Evolutionary conservation across 2,329 filamentous ascomycete genomes (phyloP), one percentile per base, ranked within the genome.

Genomic region (Metarhizium brunneum): DNA sequence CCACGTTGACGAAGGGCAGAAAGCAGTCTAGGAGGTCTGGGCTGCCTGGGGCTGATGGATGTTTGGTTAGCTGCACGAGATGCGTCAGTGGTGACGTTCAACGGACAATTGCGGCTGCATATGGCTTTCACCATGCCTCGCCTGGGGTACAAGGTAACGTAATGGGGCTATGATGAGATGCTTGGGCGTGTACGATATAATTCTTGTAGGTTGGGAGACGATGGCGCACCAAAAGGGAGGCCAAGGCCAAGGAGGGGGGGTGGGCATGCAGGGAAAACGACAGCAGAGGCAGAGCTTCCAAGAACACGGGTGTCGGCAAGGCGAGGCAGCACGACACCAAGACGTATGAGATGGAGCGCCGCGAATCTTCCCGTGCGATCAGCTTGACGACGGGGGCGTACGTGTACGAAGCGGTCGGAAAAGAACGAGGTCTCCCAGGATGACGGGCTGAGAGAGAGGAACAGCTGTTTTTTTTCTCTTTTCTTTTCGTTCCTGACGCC

Each of bases 1-100:
- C 81, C 80, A 82, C 79, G 80, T 82, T 78, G 79, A 78, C 78
- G 73, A 73, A 67, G 69, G 72, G 66, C 38, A 57, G 71, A 74
- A 78, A 72, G 76, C 42, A 13, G 38, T 40, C 50, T 30, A 35
- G 40, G 77, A 76, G 76, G 42, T 48, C 50, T 30, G 54, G 54
- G 48, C 53, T 36, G 38, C 51, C 51, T 54, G 36, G 56, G 51
- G 54, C 56, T 54, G 54, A 73, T 73, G 74, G 62, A 62, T 63
- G 61, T 63, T 62, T 56, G 63, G 76, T 74, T 72, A 76, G 73
- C 74, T 80, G 77, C 78, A 78, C 51, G 75, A 71, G 69, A 68
- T 79, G 76, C 75, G 76, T 79, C 73, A 79, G 75, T 74, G 72
- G 69, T 74, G 71, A 69, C 61, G 65, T 61, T 62, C 62, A 60